phyloP scores from a whole-genome alignment of 1,284 basidiomycete species.

The Malassezia nana region DNA sequence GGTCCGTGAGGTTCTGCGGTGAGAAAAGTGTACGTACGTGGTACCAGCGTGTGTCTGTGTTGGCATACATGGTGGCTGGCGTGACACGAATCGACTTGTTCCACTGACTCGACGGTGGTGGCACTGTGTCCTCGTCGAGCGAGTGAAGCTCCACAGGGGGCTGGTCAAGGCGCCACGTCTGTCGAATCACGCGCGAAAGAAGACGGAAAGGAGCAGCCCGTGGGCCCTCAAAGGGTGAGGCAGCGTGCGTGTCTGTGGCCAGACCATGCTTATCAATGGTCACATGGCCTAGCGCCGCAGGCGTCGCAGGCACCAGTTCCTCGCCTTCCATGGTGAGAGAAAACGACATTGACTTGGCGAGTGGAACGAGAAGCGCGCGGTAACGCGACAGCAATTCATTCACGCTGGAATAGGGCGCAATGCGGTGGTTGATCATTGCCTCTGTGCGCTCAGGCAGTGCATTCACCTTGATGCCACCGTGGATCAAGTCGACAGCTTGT shows the following conservation, averaged over 20 bases:
- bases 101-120: slow-evolving; percentile 53
- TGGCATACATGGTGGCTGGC: slow-evolving; percentile 55
- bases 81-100: slow-evolving; percentile 51
- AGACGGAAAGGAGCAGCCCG: slow-evolving; percentile 45
- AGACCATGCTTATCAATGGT: neutral
- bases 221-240: slow-evolving; percentile 11
- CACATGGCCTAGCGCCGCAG: slow-evolving; percentile 4
- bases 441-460: slow-evolving; percentile 57
- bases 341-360: slow-evolving; percentile 54
- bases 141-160: slow-evolving; percentile 55
- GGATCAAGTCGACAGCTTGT: slow-evolving; percentile 61
- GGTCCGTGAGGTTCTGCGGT: slow-evolving; percentile 51
- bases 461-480: slow-evolving; percentile 61
- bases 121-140: slow-evolving; percentile 50
- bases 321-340: slow-evolving; percentile 55
- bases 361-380: slow-evolving; percentile 50
- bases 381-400: slow-evolving; percentile 52
- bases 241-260: neutral
- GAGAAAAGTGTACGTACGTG: slow-evolving; percentile 22
- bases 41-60: slow-evolving; percentile 54
- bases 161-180: slow-evolving; percentile 52
- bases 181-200: slow-evolving; percentile 51
- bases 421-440: slow-evolving; percentile 58
- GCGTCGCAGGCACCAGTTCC: slow-evolving; percentile 14
- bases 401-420: slow-evolving; percentile 54